These are phyloP conservation scores for Hamigera avellanea DNA, from an alignment of 495 filamentous ascomycete genomes.

Conservation along the genomic window DNA sequence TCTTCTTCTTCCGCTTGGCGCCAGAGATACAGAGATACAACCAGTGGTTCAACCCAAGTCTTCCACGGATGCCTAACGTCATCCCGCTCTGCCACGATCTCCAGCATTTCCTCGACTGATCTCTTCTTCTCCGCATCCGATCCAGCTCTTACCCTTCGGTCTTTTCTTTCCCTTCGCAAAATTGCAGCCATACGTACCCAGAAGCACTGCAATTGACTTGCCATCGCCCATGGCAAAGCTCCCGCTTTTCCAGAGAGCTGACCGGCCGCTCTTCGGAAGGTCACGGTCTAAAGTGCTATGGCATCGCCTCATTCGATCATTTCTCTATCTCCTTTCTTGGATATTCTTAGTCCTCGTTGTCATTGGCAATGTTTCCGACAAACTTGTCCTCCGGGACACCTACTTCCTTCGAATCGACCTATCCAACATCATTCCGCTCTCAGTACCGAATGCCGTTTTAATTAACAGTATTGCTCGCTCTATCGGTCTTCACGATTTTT, in stretches of 20 bases:
- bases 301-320: constrained; percentile 43
- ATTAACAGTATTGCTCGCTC: constrained; percentile 85
- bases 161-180: too few relatives aligned
- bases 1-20: too few relatives aligned
- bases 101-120: too few relatives aligned
- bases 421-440: constrained; percentile 67
- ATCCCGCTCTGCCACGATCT: too few relatives aligned
- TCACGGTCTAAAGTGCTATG: constrained; percentile 20
- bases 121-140: too few relatives aligned
- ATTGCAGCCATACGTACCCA: neutral
- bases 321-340: constrained; percentile 60
- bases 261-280: constrained; percentile 15
- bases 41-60: too few relatives aligned
- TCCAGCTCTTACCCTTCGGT: too few relatives aligned
- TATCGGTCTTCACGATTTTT: constrained; percentile 86
- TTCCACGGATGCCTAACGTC: too few relatives aligned
- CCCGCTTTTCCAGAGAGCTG: constrained; percentile 17
- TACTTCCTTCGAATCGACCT: constrained; percentile 80
- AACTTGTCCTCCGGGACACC: constrained; percentile 48
- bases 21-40: too few relatives aligned
- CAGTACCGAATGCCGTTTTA: constrained; percentile 60
- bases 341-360: constrained; percentile 70
- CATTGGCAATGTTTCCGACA: constrained; percentile 55
- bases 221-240: constrained; percentile 19
- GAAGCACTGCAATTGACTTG: too few relatives aligned